Conservation (phyloP, 441 rosid species). For the Gossypium armourianum region DNA sequence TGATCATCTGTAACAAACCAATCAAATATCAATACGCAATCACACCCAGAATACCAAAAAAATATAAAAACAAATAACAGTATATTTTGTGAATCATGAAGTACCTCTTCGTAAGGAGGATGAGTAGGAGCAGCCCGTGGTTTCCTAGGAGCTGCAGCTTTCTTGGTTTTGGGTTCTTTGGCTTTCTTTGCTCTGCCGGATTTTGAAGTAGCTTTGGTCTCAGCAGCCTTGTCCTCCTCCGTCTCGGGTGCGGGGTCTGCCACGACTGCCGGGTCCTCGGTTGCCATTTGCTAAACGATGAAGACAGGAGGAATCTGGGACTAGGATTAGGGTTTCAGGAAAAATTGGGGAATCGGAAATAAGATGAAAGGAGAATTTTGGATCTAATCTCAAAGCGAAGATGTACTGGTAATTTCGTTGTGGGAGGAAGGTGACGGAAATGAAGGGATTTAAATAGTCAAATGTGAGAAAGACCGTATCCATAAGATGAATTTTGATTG, state of each 20-base stretch:
- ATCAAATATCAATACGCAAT: neutral
- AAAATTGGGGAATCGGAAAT: neutral
- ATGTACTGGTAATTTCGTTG: neutral
- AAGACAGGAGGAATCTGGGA: neutral
- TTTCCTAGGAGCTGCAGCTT: conserved; percentile 42
- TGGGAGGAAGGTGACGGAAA: conserved; percentile 15
- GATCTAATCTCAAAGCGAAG: neutral
- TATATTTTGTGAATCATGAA: conserved; percentile 5
- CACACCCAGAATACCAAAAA: neutral
- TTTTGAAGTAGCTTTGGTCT: conserved; percentile 31
- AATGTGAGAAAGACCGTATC: conserved; percentile 24
- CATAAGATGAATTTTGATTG: conserved; percentile 41
- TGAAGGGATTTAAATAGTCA: conserved; percentile 52
- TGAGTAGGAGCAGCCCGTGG: conserved; percentile 34
- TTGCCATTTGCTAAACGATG: conserved; percentile 24
- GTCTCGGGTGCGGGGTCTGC: conserved; percentile 25
- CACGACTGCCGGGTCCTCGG: conserved; percentile 27
- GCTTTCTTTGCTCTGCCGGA: conserved; percentile 33
- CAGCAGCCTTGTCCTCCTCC: conserved; percentile 23
- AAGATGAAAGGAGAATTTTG: neutral
- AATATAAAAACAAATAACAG: neutral
- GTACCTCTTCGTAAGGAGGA: conserved; percentile 71
- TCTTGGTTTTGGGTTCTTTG: conserved; percentile 49
- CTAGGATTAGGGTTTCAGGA: neutral
- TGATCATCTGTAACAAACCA: conserved; percentile 47